phyloP scores from a whole-genome alignment of 2,329 filamentous ascomycete genomes.

The Lachnum nothofagi region DNA sequence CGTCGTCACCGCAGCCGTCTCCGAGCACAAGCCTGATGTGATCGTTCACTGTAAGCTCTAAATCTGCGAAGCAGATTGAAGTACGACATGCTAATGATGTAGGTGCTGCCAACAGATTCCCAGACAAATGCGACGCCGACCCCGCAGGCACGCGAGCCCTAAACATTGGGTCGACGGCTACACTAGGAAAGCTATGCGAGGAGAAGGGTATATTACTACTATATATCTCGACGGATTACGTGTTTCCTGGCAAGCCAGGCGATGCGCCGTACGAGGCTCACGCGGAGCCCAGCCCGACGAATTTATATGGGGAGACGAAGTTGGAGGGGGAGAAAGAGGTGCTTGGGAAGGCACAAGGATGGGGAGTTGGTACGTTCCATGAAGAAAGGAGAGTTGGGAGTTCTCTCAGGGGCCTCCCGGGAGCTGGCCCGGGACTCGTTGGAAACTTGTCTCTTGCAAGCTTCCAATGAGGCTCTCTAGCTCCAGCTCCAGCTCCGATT shows the following conservation, averaged over 20 bases:
- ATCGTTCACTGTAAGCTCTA: constrained; percentile 69
- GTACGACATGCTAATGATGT: constrained; percentile 8
- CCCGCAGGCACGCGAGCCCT: constrained; percentile 68
- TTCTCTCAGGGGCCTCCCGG: too few relatives aligned
- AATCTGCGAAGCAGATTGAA: not conserved
- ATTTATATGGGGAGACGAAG: constrained; percentile 73
- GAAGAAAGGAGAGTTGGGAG: too few relatives aligned
- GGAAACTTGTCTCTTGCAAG: too few relatives aligned
- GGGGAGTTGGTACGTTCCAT: too few relatives aligned
- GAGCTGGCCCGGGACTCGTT: too few relatives aligned
- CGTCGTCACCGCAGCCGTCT: constrained; percentile 47
- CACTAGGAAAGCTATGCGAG: constrained; percentile 62
- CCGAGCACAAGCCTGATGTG: constrained; percentile 61
- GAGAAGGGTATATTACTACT: constrained; percentile 57
- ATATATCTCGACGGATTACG: constrained; percentile 80
- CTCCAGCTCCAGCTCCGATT: too few relatives aligned
- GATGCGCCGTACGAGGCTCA: constrained; percentile 75
- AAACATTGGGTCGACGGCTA: constrained; percentile 66
- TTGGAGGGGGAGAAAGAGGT: constrained; percentile 67
- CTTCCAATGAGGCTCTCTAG: too few relatives aligned
- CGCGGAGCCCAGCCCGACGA: constrained; percentile 63
- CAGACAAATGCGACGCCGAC: constrained; percentile 77
- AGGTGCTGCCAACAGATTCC: constrained; percentile 84
- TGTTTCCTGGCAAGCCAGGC: constrained; percentile 68
- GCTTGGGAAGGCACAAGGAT: constrained; percentile 56